These are phyloP conservation scores for Moniliella sp. DNA, from an alignment of 1,284 basidiomycete genomes.

Conservation along the genomic window DNA sequence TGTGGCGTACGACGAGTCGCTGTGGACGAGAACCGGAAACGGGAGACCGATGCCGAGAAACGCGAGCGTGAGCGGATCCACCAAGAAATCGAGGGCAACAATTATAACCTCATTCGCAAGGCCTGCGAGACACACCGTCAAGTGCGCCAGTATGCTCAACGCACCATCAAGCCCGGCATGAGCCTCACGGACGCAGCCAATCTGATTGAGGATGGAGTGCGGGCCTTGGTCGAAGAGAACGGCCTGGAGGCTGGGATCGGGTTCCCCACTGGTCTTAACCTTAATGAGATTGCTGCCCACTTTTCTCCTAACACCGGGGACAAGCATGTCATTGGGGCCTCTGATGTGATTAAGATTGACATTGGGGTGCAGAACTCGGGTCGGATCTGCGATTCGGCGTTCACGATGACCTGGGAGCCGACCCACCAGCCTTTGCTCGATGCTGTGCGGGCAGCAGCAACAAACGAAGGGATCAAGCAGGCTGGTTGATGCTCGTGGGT, in stretches of 20 bases:
- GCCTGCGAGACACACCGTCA: constrained; percentile 81
- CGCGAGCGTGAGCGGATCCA: constrained; percentile 51
- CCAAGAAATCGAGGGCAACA: constrained; percentile 36
- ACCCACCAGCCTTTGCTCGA: constrained; percentile 71
- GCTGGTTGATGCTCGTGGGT: constrained; percentile 89
- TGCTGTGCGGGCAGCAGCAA: constrained; percentile 81
- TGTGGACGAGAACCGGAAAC: constrained; percentile 44
- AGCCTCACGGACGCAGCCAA: constrained; percentile 82
- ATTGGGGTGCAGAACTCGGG: constrained; percentile 91
- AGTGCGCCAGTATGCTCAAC: constrained; percentile 59
- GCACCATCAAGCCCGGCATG: constrained; percentile 76
- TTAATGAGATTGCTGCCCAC: constrained; percentile 89
- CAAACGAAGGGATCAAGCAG: constrained; percentile 53
- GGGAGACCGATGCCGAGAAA: constrained; percentile 74
- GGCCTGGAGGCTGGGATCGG: constrained; percentile 69
- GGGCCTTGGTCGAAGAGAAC: constrained; percentile 62
- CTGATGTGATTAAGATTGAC: constrained; percentile 88
- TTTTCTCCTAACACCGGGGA: constrained; percentile 91
- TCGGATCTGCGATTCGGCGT: constrained; percentile 80
- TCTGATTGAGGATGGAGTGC: constrained; percentile 54
- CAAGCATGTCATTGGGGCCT: too few relatives aligned
- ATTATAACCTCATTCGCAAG: constrained; percentile 66
- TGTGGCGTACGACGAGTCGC: constrained; percentile 49
- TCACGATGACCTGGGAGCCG: constrained; percentile 70
- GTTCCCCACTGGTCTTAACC: constrained; percentile 84